Conservation (phyloP, 2,329 filamentous ascomycete genomes). For the Penicillium sp. region DNA sequence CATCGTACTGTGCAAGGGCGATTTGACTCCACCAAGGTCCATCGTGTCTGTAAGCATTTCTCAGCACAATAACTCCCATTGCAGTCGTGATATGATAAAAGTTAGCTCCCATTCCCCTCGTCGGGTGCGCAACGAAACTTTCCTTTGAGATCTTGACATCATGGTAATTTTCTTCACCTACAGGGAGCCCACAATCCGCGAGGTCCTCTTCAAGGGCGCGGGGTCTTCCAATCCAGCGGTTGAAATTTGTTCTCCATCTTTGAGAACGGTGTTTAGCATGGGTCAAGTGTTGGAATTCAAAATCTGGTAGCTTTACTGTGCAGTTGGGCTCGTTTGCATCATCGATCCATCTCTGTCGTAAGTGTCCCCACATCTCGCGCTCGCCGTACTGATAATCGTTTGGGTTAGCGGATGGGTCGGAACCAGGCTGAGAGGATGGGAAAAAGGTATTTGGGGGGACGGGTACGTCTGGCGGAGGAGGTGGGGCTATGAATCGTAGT, state of each 20-base stretch:
- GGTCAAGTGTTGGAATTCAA: not conserved
- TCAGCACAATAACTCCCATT: not conserved
- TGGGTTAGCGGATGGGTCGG: not conserved
- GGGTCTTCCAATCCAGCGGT: not conserved
- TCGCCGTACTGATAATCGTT: not conserved
- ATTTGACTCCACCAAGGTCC: not conserved
- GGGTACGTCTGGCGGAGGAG: not conserved
- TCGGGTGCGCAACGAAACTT: not conserved
- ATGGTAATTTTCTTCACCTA: not conserved
- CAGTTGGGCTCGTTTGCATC: not conserved
- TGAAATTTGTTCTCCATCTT: not conserved
- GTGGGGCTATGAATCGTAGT: not conserved
- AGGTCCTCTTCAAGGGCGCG: not conserved
- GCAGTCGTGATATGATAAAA: not conserved
- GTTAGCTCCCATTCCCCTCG: not conserved
- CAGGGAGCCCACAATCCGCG: not conserved
- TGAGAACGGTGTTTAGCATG: not conserved
- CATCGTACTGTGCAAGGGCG: not conserved
- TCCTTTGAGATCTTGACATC: not conserved
- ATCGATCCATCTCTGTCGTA: constrained; percentile 1
- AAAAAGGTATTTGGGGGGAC: too few relatives aligned
- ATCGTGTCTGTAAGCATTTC: not conserved
- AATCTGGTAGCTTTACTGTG: not conserved
- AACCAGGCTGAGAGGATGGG: not conserved
- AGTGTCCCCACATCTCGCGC: not conserved